phyloP scores from a whole-genome alignment of 208 protist species.

The Trypanosoma theileri region DNA sequence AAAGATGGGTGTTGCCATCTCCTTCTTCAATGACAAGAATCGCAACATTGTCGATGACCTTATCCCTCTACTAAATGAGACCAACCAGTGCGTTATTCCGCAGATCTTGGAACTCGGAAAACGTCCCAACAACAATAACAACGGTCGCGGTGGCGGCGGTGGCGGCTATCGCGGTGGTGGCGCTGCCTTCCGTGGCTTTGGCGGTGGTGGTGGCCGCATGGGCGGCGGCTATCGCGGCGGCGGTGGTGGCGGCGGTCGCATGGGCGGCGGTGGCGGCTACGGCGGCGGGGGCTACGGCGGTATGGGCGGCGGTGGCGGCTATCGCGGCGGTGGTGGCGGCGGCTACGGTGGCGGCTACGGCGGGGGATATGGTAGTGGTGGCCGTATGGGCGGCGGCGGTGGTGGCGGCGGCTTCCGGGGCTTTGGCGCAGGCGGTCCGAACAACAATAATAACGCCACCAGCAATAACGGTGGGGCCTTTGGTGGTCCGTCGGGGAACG shows the following conservation, averaged over 20 bases:
- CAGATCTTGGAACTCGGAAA: conserved; percentile 79
- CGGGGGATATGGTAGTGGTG: conserved; percentile 35
- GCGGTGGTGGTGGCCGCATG: conserved; percentile 18
- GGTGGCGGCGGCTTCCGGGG: background rate
- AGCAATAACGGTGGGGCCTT: conserved; percentile 7
- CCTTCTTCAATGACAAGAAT: conserved; percentile 96
- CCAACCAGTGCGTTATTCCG: conserved; percentile 74
- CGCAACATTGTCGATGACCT: conserved; percentile 90
- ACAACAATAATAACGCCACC: background rate
- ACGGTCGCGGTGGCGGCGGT: conserved; percentile 48
- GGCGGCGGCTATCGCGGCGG: conserved; percentile 39
- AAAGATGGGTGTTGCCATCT: conserved; percentile 94
- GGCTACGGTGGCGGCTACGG: conserved; percentile 6
- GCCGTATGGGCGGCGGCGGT: conserved; percentile 15
- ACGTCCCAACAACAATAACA: conserved; percentile 66
- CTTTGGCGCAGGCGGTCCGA: conserved; percentile 9
- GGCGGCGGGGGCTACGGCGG: background rate
- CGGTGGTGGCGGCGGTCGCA: conserved; percentile 26
- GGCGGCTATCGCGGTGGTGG: conserved; percentile 39
- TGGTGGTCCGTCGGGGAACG: conserved; percentile 14
- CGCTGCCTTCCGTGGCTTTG: conserved; percentile 30
- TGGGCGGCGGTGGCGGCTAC: conserved; percentile 15
- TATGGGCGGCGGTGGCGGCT: conserved; percentile 16
- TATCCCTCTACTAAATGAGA: conserved; percentile 82
- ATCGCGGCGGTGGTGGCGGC: background rate